A percentile compares a stretch with the other conserved stretches of the same genome.
Evolutionary conservation across 2,329 filamentous ascomycete genomes (phyloP).

Genomic region (Alternaria ethzedia): DNA sequence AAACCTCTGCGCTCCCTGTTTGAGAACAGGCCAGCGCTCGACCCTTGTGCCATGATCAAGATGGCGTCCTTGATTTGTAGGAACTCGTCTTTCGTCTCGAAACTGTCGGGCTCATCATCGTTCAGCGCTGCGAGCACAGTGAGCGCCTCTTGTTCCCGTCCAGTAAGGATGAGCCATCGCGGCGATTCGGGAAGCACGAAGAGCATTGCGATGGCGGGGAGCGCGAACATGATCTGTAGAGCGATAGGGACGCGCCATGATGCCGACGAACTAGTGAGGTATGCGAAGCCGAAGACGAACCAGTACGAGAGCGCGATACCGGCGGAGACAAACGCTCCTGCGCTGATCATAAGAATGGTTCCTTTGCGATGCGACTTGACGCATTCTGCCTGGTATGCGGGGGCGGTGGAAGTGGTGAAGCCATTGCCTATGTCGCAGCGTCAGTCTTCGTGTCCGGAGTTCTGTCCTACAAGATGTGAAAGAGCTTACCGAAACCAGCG

Average conservation of each 20-base stretch:
- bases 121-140: slow-evolving; percentile 41
- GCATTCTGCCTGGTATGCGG: slow-evolving; percentile 60
- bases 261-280: slow-evolving; percentile 41
- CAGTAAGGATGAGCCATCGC: slow-evolving; percentile 64
- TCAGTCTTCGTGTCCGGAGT: background rate
- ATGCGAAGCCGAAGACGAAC: slow-evolving; percentile 61
- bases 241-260: slow-evolving; percentile 63
- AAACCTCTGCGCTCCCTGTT: slow-evolving; percentile 49
- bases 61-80: slow-evolving; percentile 47
- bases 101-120: slow-evolving; percentile 31
- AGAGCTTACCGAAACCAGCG: slow-evolving; percentile 56
- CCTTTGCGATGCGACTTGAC: slow-evolving; percentile 54
- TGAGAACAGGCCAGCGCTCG: slow-evolving; percentile 28
- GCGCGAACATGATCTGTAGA: slow-evolving; percentile 64
- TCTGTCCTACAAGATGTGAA: background rate
- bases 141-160: slow-evolving; percentile 55
- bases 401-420: slow-evolving; percentile 59
- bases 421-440: slow-evolving; percentile 52
- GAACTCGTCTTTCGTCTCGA: slow-evolving; percentile 49
- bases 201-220: slow-evolving; percentile 60
- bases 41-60: slow-evolving; percentile 38
- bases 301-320: slow-evolving; percentile 61
- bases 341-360: slow-evolving; percentile 56
- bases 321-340: slow-evolving; percentile 57
- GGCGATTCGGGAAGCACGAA: slow-evolving; percentile 63